Percentiles rank a stretch among this genome's conserved stretches.
phyloP scores from a whole-genome alignment of 305 asterid genomes.

The Fraxinus floribunda region DNA sequence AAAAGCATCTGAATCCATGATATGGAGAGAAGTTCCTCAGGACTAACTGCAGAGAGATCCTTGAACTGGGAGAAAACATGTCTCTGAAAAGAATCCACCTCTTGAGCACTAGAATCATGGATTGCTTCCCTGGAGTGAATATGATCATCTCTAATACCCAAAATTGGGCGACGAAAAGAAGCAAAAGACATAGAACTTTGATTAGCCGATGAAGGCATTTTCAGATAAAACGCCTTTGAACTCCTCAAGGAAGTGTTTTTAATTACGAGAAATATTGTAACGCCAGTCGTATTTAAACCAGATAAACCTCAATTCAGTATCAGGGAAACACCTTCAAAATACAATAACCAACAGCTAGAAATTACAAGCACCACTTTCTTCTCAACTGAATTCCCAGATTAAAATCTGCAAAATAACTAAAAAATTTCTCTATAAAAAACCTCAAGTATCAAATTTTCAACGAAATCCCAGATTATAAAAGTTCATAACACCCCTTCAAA shows the following conservation, averaged over 20 bases:
- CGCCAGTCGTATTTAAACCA: neutral
- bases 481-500: constrained; percentile 4
- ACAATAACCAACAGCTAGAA: constrained; percentile 12
- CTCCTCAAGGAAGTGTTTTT: constrained; percentile 8
- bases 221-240: constrained; percentile 31
- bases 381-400: constrained; percentile 10
- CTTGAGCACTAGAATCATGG: constrained; percentile 33
- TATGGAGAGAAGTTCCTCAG: constrained; percentile 67
- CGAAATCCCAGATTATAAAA: constrained; percentile 11
- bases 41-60: constrained; percentile 44
- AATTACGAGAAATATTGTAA: neutral
- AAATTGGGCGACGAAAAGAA: constrained; percentile 73
- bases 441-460: neutral
- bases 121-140: constrained; percentile 44
- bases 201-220: constrained; percentile 77
- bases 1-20: constrained; percentile 74
- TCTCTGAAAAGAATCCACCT: constrained; percentile 57
- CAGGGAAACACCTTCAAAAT: neutral
- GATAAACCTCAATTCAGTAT: constrained; percentile 3
- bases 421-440: neutral
- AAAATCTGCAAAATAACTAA: neutral
- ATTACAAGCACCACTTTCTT: neutral
- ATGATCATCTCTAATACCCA: constrained; percentile 53
- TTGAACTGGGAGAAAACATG: constrained; percentile 51
- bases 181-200: constrained; percentile 65